These are phyloP conservation scores for Aureobasidium sp. DNA, from an alignment of 2,329 filamentous ascomycete genomes.

Conservation along the genomic window DNA sequence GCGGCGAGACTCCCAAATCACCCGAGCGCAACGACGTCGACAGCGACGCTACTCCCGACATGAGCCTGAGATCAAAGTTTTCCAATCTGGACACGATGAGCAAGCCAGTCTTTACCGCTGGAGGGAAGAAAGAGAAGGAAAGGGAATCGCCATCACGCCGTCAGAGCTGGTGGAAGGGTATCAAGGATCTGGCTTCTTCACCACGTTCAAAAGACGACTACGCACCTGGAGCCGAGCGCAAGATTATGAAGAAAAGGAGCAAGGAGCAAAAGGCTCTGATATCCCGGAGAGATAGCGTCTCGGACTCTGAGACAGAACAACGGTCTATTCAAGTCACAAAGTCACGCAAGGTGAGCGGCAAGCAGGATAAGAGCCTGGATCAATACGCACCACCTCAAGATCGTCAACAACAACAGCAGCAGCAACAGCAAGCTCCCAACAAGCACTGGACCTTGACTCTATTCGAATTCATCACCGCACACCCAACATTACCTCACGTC, in stretches of 20 bases:
- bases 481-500: conserved; percentile 56
- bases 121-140: conserved; percentile 8
- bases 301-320: conserved; percentile 19
- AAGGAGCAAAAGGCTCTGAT: conserved; percentile 5
- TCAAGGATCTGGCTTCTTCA: neutral
- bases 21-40: conserved; percentile 31
- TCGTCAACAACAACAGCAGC: neutral
- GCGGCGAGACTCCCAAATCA: conserved; percentile 41
- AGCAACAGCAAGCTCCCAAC: conserved; percentile 9
- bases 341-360: conserved; percentile 12
- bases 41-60: conserved; percentile 35
- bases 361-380: neutral
- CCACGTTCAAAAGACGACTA: conserved; percentile 9
- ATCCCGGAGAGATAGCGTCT: conserved; percentile 24
- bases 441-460: conserved; percentile 33
- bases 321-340: neutral
- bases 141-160: neutral
- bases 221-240: conserved; percentile 6
- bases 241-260: conserved; percentile 10
- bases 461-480: conserved; percentile 54
- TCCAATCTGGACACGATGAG: conserved; percentile 16
- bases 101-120: conserved; percentile 8
- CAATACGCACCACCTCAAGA: neutral
- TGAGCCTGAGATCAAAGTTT: conserved; percentile 19
- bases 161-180: conserved; percentile 9